Percentiles rank a stretch among this genome's conserved stretches.
These are phyloP conservation scores for Fusarium brachygibbosum DNA, from an alignment of 2,329 filamentous ascomycete species.

Conservation along the genomic window DNA sequence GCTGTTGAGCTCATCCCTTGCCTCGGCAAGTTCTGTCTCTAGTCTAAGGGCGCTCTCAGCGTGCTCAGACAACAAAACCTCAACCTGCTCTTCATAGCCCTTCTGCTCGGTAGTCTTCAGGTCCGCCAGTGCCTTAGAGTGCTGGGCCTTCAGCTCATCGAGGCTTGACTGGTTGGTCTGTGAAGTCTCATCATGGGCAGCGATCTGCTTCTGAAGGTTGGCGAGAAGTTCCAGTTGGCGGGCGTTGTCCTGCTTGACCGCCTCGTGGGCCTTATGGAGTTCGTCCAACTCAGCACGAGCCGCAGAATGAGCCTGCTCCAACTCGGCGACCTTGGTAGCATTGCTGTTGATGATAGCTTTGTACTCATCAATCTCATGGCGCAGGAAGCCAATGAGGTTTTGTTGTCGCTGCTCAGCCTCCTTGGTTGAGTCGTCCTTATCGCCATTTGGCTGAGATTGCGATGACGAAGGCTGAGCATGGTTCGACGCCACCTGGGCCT, in stretches of 20 bases:
- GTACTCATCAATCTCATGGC: conserved; percentile 84
- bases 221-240: conserved; percentile 63
- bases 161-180: conserved; percentile 67
- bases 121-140: conserved; percentile 64
- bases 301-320: conserved; percentile 78
- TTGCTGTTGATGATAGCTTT: conserved; percentile 79
- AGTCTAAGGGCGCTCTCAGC: conserved; percentile 68
- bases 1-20: conserved; percentile 75
- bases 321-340: conserved; percentile 75
- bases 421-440: conserved; percentile 57
- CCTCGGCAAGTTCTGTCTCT: conserved; percentile 73
- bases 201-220: conserved; percentile 70
- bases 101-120: conserved; percentile 64
- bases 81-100: conserved; percentile 70
- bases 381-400: conserved; percentile 71
- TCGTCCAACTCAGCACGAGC: conserved; percentile 77
- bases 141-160: conserved; percentile 62
- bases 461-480: conserved; percentile 64
- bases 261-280: conserved; percentile 70
- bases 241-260: conserved; percentile 60
- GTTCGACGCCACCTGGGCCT: conserved; percentile 68
- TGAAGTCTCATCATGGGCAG: conserved; percentile 70
- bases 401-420: conserved; percentile 69
- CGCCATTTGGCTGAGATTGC: conserved; percentile 57
- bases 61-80: conserved; percentile 71